phyloP scores from a whole-genome alignment of 2,329 filamentous ascomycete genomes.

The Aphanocladium album region DNA sequence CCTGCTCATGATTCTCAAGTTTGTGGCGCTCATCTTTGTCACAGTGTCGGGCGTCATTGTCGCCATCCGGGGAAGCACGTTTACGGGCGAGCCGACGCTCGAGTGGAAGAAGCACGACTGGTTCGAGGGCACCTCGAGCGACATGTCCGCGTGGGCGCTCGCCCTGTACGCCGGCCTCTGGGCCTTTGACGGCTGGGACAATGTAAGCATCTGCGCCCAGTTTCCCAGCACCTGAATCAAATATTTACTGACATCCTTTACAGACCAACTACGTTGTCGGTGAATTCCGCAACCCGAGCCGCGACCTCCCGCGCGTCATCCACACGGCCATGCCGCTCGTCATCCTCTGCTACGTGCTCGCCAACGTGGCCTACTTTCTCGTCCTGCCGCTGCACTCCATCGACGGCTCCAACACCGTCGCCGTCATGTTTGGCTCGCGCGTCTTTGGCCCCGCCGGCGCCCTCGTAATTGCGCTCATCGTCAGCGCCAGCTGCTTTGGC shows the following conservation, averaged over 20 bases:
- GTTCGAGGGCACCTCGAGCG: constrained; percentile 80
- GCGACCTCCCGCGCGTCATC: constrained; percentile 89
- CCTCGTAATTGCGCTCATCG: constrained; percentile 79
- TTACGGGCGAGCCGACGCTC: constrained; percentile 65
- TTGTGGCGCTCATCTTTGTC: constrained; percentile 80
- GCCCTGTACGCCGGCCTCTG: constrained; percentile 93
- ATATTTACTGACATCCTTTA: constrained; percentile 12
- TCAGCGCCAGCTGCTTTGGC: constrained; percentile 88
- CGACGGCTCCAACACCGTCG: constrained; percentile 89
- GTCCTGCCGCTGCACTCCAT: constrained; percentile 78
- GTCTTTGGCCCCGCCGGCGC: constrained; percentile 84
- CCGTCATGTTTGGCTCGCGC: constrained; percentile 83
- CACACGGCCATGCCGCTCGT: constrained; percentile 95
- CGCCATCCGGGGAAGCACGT: constrained; percentile 76
- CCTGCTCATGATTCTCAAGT: constrained; percentile 95
- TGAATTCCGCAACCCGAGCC: constrained; percentile 86
- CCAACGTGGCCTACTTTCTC: constrained; percentile 91
- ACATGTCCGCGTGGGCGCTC: constrained; percentile 84
- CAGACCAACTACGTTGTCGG: constrained; percentile 97
- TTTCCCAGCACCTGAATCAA: not conserved
- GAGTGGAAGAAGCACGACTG: constrained; percentile 86
- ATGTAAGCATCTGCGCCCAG: constrained; percentile 54
- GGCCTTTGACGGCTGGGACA: constrained; percentile 99
- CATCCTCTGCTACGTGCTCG: constrained; percentile 82
- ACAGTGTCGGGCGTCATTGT: constrained; percentile 87